Percentiles rank a stretch among this genome's conserved stretches.
These are phyloP conservation scores for Coemansia sp. DNA, from an alignment of 192 early-diverging fungal genomes.

Conservation along the genomic window DNA sequence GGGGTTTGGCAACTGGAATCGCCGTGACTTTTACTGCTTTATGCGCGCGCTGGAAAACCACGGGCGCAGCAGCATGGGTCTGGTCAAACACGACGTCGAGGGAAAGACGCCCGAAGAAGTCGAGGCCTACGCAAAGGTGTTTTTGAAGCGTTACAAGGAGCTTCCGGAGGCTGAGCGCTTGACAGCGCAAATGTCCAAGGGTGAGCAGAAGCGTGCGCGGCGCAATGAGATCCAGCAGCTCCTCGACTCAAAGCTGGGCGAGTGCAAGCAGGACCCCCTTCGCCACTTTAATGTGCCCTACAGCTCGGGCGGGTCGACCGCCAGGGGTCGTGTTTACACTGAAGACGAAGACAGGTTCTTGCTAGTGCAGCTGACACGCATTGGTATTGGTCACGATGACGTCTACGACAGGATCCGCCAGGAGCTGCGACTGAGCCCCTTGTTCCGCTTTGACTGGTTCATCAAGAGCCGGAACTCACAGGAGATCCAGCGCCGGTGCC, in stretches of 20 bases:
- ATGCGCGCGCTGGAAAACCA: constrained; percentile 82
- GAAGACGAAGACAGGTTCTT: constrained; percentile 98
- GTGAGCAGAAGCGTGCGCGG: constrained; percentile 75
- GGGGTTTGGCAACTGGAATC: constrained; percentile 89
- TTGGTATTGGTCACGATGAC: constrained; percentile 87
- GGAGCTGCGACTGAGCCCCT: constrained; percentile 73
- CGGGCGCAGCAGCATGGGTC: constrained; percentile 70
- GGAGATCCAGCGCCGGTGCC: constrained; percentile 81
- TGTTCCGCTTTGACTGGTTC: constrained; percentile 98
- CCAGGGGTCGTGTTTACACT: constrained; percentile 80
- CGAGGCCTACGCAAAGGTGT: constrained; percentile 76
- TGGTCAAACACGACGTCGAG: constrained; percentile 85
- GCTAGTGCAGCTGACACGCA: constrained; percentile 81
- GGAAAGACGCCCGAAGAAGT: constrained; percentile 90
- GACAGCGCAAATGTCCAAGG: constrained; percentile 82
- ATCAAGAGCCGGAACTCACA: constrained; percentile 88
- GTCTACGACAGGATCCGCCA: constrained; percentile 90
- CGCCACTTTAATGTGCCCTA: constrained; percentile 90
- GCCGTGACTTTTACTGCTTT: constrained; percentile 84
- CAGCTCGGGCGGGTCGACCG: constrained; percentile 62
- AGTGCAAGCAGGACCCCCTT: constrained; percentile 70
- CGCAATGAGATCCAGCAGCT: constrained; percentile 81
- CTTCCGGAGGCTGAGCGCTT: constrained; percentile 85
- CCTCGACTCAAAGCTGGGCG: constrained; percentile 69
- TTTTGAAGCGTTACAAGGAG: constrained; percentile 88